Percentiles rank a stretch among this genome's conserved stretches.
These are phyloP conservation scores for Tuber indicum DNA, from an alignment of 495 filamentous ascomycete species.

Conservation along the genomic window DNA sequence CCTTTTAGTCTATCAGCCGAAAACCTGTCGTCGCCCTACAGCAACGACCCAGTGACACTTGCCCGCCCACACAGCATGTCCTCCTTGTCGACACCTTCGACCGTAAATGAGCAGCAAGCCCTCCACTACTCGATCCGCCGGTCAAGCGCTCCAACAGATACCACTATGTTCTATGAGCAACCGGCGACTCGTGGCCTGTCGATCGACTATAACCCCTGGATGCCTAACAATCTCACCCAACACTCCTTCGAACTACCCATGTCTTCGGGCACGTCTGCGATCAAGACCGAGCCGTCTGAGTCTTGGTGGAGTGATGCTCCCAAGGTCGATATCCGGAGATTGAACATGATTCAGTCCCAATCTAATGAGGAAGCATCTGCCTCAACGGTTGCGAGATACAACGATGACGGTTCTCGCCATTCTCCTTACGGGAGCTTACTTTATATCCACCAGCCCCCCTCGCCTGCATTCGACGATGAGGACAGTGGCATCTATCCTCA, in stretches of 20 bases:
- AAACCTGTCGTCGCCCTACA: constrained; percentile 18
- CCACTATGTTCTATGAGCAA: constrained; percentile 25
- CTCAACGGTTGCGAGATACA: constrained; percentile 18
- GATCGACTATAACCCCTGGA: constrained; percentile 23
- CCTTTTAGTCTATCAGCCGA: constrained; percentile 34
- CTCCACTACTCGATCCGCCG: constrained; percentile 27
- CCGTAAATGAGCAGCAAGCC: constrained; percentile 13
- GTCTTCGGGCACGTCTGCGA: constrained; percentile 13
- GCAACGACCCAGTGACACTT: constrained; percentile 27
- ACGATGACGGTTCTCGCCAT: constrained; percentile 15
- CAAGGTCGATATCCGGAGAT: constrained; percentile 17
- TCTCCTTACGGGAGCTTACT: constrained; percentile 27
- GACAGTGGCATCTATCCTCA: constrained; percentile 28
- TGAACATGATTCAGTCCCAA: constrained; percentile 11
- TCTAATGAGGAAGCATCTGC: constrained; percentile 11
- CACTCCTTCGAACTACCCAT: constrained; percentile 24
- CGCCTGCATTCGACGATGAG: constrained; percentile 31
- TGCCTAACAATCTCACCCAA: constrained; percentile 15
- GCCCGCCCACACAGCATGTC: constrained; percentile 40
- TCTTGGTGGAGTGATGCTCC: constrained; percentile 22
- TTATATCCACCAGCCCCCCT: constrained; percentile 33
- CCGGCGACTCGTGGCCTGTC: constrained; percentile 20
- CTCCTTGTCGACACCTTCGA: constrained; percentile 21
- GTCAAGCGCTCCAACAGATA: constrained; percentile 25
- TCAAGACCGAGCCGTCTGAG: constrained; percentile 16